Evolutionary conservation across 768 basidiomycete genomes (phyloP), one percentile per base, ranked within the genome.

Genomic region (Kwoniella pini): DNA sequence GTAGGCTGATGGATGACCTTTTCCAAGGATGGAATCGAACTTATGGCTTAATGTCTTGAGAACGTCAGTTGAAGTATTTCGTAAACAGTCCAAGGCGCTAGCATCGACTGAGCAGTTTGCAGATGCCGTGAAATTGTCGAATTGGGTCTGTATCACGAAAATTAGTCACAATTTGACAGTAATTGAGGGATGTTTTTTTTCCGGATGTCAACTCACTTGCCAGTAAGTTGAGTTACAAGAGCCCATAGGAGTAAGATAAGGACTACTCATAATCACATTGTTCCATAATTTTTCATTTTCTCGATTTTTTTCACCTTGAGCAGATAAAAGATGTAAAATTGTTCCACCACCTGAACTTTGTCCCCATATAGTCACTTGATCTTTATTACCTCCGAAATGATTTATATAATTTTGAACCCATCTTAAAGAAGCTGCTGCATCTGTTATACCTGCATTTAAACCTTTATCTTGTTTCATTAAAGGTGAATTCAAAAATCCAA

Each of bases 301-400:
- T 49, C 46, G 11, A 6, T 31, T 22, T 19, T 22, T 11, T 19
- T 49, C 46, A 7, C 19, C 46, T 31, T 49, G 46, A 27, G 46
- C 46, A 49, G 46, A 10, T 22, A 49, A 27, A 7, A 49, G 24
- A 49, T 49, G 46, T 19, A 31, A 26, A n/a, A 49, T 49, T 21
- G 46, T 43, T 9, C 43, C 43, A 22, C 44, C 40, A 26, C 44
- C 33, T 13, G 48, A 33, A 27, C 17, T 21, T 43, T 54, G 36
- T n/a, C 52, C 38, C 46, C 48, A 42, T n/a, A 48, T 44, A 6
- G 52, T 54, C 36, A 54, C 52, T 30, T 28, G 28, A 22, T 22
- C 15, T 31, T 28, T 22, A 40, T 54, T 28, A 9, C 52, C 52
- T 9, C 52, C 52, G 19, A 54, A 54, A 17, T 15, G 13, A n/a